These are phyloP conservation scores for Cryphonectria nitschkei DNA, from an alignment of 2,329 filamentous ascomycete genomes.

Conservation along the genomic window DNA sequence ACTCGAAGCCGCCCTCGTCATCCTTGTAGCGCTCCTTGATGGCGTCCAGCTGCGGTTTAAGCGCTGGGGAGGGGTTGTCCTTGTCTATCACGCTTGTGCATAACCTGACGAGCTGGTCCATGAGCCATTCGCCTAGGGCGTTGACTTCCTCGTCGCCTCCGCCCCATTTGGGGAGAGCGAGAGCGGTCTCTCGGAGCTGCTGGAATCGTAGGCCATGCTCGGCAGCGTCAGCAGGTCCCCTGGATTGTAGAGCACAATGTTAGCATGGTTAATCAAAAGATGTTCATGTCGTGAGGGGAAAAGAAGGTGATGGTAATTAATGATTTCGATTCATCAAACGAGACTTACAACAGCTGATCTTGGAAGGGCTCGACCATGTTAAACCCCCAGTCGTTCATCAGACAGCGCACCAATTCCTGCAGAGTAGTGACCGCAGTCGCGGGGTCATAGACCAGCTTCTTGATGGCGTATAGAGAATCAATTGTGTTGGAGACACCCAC, in stretches of 20 bases:
- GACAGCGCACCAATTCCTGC: slow-evolving; percentile 10
- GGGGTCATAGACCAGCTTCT: slow-evolving; percentile 22
- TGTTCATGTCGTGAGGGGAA: no score
- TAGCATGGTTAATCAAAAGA: background rate
- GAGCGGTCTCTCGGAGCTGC: slow-evolving; percentile 30
- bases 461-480: slow-evolving; percentile 26
- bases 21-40: slow-evolving; percentile 23
- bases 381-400: slow-evolving; percentile 24
- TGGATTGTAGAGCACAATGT: background rate
- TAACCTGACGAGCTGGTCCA: slow-evolving; percentile 27
- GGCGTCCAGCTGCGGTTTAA: slow-evolving; percentile 26
- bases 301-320: no score
- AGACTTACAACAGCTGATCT: slow-evolving; percentile 11
- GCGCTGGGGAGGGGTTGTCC: slow-evolving; percentile 10
- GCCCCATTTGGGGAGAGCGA: slow-evolving; percentile 32
- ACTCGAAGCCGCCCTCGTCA: slow-evolving; percentile 31
- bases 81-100: slow-evolving; percentile 24
- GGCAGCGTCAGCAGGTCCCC: slow-evolving; percentile 10
- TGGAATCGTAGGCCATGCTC: slow-evolving; percentile 19
- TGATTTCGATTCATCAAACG: background rate
- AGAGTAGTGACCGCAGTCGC: slow-evolving; percentile 18
- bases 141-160: slow-evolving; percentile 30
- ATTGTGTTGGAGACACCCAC: slow-evolving; percentile 22
- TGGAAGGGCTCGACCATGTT: slow-evolving; percentile 27
- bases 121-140: slow-evolving; percentile 30